phyloP scores from a whole-genome alignment of 495 filamentous ascomycete species.

The Chaetomium tenue region DNA sequence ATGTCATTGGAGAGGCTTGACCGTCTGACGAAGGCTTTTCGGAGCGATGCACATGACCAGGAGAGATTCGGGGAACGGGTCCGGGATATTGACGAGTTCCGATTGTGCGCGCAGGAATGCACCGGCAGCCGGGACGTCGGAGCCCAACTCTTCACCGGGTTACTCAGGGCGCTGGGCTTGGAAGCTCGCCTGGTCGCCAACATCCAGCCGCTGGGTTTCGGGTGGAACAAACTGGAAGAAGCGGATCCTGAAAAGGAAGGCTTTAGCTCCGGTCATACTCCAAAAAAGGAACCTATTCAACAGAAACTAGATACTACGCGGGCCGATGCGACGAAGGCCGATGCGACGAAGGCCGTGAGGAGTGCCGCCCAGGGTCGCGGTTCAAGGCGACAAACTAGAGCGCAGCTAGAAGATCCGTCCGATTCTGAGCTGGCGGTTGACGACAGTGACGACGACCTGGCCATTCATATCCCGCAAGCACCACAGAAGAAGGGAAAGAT shows the following conservation, averaged over 20 bases:
- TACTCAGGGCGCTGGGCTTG: slow-evolving; percentile 78
- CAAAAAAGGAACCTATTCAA: slow-evolving; percentile 23
- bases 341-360: slow-evolving; percentile 25
- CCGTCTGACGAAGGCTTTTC: slow-evolving; percentile 62
- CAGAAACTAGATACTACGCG: slow-evolving; percentile 10
- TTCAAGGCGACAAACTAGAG: slow-evolving; percentile 51
- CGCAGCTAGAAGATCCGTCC: slow-evolving; percentile 17
- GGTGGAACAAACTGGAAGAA: slow-evolving; percentile 84
- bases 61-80: slow-evolving; percentile 74
- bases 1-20: slow-evolving; percentile 66
- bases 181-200: slow-evolving; percentile 79
- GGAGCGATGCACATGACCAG: slow-evolving; percentile 59
- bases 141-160: slow-evolving; percentile 83
- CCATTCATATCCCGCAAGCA: slow-evolving; percentile 37
- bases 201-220: slow-evolving; percentile 86
- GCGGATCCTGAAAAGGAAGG: slow-evolving; percentile 47
- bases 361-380: slow-evolving; percentile 32
- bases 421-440: slow-evolving; percentile 43
- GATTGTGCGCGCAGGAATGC: slow-evolving; percentile 64
- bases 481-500: slow-evolving; percentile 32
- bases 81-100: slow-evolving; percentile 61
- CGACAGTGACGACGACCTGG: slow-evolving; percentile 44
- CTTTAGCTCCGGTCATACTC: slow-evolving; percentile 17
- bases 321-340: slow-evolving; percentile 24
- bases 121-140: slow-evolving; percentile 84